Evolutionary conservation across 257 asterid species (phyloP), one percentile per base, ranked within the genome.

Genomic region (Nyctanthes arbortristis): DNA sequence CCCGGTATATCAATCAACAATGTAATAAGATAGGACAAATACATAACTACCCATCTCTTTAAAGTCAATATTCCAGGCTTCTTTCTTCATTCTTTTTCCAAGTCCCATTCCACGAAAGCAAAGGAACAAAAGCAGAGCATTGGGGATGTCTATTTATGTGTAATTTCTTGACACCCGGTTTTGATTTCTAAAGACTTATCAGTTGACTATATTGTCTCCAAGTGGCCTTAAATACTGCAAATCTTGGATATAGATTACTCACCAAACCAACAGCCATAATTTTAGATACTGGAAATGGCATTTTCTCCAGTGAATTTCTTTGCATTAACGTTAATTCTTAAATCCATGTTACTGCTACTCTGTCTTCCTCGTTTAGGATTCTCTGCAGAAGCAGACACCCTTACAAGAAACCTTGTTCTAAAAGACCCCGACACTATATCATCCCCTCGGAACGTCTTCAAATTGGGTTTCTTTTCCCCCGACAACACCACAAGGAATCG

Each of bases 391-490:
- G 72, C 73, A 63, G 80, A 77, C 77, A 74, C 78, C n/a, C 65
- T 83, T 25, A 45, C 81, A 14, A 5, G 63, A 27, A 32, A 60
- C 5, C 16, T n/a, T n/a, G 34, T 66, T 0, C 40, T 83, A 56
- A 52, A 36, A 36, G 80, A 80, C 65, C 65, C 84, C 18, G 74
- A 32, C 0, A 65, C 61, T 45, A 39, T 83, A 9, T 64, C 69
- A 2, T 83, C 88, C 0, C 18, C 31, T 0, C 7, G 39, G 12
- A 36, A 70, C 0, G 28, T 27, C 20, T 81, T 68, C 74, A 75
- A 72, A 49, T 7, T 81, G 10, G 89, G 89, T 6, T 84, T 84
- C 55, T 84, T 78, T 79, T 70, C 74, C 14, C 84, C 81, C 12
- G 45, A 56, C 7, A 69, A 78, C 72, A 58, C 84, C 55, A 66